Percentiles rank a stretch among this genome's conserved stretches.
These are phyloP conservation scores for Nothomitra cinnamomea DNA, from an alignment of 2,329 filamentous ascomycete species.

Conservation along the genomic window DNA sequence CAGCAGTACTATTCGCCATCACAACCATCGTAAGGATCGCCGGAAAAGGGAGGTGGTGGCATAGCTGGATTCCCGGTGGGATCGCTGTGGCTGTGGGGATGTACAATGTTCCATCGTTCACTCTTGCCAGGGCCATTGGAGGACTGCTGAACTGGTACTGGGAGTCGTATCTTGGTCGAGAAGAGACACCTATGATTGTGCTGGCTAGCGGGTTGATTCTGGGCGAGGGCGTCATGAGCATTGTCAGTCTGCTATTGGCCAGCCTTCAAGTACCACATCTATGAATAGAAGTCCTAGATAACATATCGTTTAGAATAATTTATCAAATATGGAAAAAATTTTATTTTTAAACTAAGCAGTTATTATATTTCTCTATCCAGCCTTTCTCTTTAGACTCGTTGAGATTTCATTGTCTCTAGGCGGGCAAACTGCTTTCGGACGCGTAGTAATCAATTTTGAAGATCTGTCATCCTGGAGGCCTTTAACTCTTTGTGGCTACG, in stretches of 20 bases:
- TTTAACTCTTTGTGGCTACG: no score
- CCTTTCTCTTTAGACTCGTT: no score
- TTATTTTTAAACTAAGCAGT: no score
- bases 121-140: conserved; percentile 69
- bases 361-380: no score
- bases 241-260: conserved; percentile 72
- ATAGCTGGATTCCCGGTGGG: conserved; percentile 67
- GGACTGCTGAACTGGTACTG: conserved; percentile 67
- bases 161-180: conserved; percentile 33
- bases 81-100: conserved; percentile 97
- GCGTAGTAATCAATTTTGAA: no score
- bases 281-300: conserved; percentile 20
- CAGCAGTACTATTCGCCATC: conserved; percentile 55
- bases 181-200: conserved; percentile 6
- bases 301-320: no score
- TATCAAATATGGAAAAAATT: no score
- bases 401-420: no score
- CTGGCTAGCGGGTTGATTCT: conserved; percentile 59
- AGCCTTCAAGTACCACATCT: conserved; percentile 61
- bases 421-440: no score
- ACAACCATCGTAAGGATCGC: conserved; percentile 56
- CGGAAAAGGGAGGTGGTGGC: conserved; percentile 39
- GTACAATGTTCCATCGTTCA: conserved; percentile 96
- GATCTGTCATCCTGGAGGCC: no score
- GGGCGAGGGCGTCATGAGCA: conserved; percentile 81